Conservation (phyloP, 2,329 filamentous ascomycete genomes). For the Capronia americana region DNA sequence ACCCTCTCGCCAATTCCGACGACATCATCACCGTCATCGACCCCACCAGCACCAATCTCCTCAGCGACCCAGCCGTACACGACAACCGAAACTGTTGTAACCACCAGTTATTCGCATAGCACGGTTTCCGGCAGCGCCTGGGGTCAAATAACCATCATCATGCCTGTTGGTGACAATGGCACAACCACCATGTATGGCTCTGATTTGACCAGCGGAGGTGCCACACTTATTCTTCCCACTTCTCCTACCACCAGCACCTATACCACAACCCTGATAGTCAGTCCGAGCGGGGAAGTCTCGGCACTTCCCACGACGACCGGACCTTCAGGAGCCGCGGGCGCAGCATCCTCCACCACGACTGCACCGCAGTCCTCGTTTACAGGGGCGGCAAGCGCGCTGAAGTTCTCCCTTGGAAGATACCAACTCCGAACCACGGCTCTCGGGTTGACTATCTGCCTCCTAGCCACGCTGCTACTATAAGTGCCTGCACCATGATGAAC, state of each 20-base stretch:
- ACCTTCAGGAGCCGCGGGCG: not conserved
- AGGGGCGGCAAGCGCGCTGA: slow-evolving; percentile 16
- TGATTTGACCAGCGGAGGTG: slow-evolving; percentile 22
- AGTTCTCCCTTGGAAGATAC: not conserved
- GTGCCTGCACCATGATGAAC: not conserved
- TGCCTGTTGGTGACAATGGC: slow-evolving; percentile 27
- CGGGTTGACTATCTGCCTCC: slow-evolving; percentile 3
- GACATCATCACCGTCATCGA: not conserved
- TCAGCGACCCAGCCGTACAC: slow-evolving; percentile 11
- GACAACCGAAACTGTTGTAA: slow-evolving; percentile 22
- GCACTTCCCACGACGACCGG: not conserved
- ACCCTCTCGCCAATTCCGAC: not conserved
- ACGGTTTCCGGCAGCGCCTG: slow-evolving; percentile 15
- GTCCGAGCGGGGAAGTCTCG: slow-evolving; percentile 7
- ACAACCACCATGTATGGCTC: slow-evolving; percentile 35
- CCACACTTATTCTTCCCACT: slow-evolving; percentile 30
- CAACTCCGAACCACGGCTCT: slow-evolving; percentile 3
- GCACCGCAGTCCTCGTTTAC: slow-evolving; percentile 20
- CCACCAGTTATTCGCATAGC: slow-evolving; percentile 26
- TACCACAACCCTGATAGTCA: slow-evolving; percentile 23
- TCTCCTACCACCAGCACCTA: slow-evolving; percentile 23
- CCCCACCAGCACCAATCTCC: slow-evolving; percentile 7
- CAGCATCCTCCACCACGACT: not conserved
- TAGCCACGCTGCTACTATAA: slow-evolving; percentile 7
- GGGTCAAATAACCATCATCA: slow-evolving; percentile 28